These are phyloP conservation scores for Arabidopsis hybrid DNA, from an alignment of 441 rosid genomes.

Conservation along the genomic window DNA sequence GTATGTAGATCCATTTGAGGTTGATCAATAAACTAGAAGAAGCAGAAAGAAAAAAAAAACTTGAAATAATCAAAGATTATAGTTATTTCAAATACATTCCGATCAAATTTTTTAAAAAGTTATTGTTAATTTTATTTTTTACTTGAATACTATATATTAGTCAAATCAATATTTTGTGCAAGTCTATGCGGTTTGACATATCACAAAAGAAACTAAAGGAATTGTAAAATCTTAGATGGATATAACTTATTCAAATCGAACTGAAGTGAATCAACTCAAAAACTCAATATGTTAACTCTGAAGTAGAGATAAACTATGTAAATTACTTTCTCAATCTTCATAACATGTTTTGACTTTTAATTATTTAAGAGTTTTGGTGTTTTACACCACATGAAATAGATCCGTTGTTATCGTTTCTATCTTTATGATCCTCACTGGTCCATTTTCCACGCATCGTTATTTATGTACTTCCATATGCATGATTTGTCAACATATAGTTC, in stretches of 20 bases:
- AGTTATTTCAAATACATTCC: not conserved
- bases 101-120: too few species aligned
- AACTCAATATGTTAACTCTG: not conserved
- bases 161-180: not conserved
- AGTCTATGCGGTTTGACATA: not conserved
- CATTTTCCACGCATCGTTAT: constrained; percentile 35
- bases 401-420: constrained; percentile 46
- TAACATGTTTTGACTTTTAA: constrained; percentile 33
- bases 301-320: not conserved
- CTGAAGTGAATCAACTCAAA: not conserved
- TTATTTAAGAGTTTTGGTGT: constrained; percentile 28
- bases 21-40: not conserved
- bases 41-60: not conserved
- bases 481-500: constrained; percentile 24
- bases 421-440: constrained; percentile 41
- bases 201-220: not conserved
- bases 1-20: not conserved
- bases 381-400: constrained; percentile 45
- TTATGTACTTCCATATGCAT: constrained; percentile 40
- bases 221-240: not conserved
- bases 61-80: not conserved
- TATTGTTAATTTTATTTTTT: too few species aligned
- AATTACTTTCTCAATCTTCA: constrained; percentile 18
- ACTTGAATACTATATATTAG: not conserved
- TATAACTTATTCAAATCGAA: not conserved